phyloP scores from a whole-genome alignment of 441 rosid genomes.

The Brassica balearica region DNA sequence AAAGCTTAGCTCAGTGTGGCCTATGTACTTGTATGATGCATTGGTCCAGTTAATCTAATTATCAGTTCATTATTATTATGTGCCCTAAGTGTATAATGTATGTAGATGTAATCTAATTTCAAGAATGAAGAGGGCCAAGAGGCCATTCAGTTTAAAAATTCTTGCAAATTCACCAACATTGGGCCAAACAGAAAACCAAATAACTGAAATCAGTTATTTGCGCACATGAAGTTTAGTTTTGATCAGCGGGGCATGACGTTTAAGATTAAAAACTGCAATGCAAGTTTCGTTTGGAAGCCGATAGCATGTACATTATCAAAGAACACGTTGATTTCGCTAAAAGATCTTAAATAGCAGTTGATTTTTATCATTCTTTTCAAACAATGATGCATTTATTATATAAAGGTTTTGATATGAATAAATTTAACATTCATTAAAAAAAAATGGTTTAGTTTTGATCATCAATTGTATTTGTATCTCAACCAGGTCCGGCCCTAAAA shows the following conservation, averaged over 20 bases:
- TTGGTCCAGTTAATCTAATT: constrained; percentile 17
- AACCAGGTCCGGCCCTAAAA: not conserved
- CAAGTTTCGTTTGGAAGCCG: no score
- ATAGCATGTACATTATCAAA: no score
- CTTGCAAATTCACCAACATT: not conserved
- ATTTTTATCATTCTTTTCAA: no score
- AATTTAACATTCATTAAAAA: no score
- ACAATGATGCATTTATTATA: no score
- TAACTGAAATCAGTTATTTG: not conserved
- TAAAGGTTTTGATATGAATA: no score
- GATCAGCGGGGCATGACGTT: not conserved
- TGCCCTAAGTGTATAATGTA: not conserved
- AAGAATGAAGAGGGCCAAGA: not conserved
- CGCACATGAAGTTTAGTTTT: not conserved
- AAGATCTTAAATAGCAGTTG: no score
- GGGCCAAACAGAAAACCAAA: not conserved
- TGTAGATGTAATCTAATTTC: not conserved
- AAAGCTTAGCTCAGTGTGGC: not conserved
- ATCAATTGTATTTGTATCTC: not conserved
- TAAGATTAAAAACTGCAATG: no score
- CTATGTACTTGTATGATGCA: constrained; percentile 37
- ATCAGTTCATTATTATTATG: not conserved
- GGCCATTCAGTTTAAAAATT: not conserved
- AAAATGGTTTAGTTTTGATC: not conserved
- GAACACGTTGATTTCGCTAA: no score